Base-by-base conservation (phyloP, 2,329 filamentous ascomycete genomes). In the Arthroderma uncinatum region DNA sequence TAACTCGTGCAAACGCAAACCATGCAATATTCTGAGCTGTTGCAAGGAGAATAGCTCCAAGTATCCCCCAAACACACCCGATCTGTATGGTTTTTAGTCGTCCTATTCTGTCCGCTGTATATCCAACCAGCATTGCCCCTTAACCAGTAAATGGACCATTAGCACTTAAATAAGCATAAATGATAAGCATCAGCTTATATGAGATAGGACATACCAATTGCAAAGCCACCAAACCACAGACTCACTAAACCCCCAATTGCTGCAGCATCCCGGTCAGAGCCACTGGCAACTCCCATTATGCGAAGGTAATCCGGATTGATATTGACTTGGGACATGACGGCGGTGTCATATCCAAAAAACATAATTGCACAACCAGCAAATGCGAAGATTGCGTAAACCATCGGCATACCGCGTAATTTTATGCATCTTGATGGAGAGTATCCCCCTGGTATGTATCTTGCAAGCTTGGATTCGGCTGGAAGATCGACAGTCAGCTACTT, bases 161-260 rank as follows among this genome's bases (percentile, higher is more conserved):
- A 37, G 34, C 19, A n/a, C 2, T 48, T 48, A 25, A 6, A 30
- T n/a, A 28, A 14, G 19, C 2, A 42, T 42, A 19, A 9, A 19
- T 21, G 16, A 42, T 36, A 9, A 36, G 16, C 8, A n/a, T 10
- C 21, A 10, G 21, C 7, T 3, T 7, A 30, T 25, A 14, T 4
- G 16, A n/a, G 5, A 2, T 4, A 19, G 4, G 4, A 3, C 44
- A 28, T 48, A 48, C 44, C 44, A 48, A 48, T 48, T 5, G 44
- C 44, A 48, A 48, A 48, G 21, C 44, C 44, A n/a, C 44, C 44
- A 30, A 48, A 48, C 44, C 44, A 48, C 44, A 48, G 28, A n/a
- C 44, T 48, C 12, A 48, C 44, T 7, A 48, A 10, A 4, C 44
- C 44, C 14, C 44, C 44, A 48, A 48, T 48, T 28, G 44, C 44